Evolutionary conservation across 306 rosid species (phyloP).

Genomic region (Cucumis hystrix): DNA sequence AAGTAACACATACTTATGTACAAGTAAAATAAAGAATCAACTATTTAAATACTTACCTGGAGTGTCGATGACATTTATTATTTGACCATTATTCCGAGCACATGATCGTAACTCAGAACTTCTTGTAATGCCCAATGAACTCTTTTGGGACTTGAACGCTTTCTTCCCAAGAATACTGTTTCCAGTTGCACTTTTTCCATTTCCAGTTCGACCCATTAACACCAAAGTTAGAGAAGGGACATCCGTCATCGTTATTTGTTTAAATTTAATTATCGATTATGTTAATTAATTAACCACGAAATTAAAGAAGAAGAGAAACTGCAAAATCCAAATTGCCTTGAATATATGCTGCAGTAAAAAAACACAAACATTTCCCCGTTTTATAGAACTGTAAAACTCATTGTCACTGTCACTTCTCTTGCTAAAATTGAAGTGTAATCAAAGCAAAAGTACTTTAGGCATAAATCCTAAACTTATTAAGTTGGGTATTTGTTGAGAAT

Average conservation of each 20-base stretch:
- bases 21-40: too few relatives aligned
- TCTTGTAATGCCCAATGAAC: slow-evolving; percentile 43
- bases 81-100: slow-evolving; percentile 34
- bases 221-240: background rate
- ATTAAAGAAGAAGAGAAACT: background rate
- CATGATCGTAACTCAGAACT: slow-evolving; percentile 44
- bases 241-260: background rate
- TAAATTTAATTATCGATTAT: too few relatives aligned
- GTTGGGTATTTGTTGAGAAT: too few relatives aligned
- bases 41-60: slow-evolving; percentile 7
- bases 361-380: too few relatives aligned
- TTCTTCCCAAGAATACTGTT: slow-evolving; percentile 61
- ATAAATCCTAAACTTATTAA: too few relatives aligned
- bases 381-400: background rate
- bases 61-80: slow-evolving; percentile 15
- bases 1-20: too few relatives aligned
- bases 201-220: slow-evolving; percentile 21
- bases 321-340: background rate
- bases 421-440: background rate
- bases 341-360: too few relatives aligned
- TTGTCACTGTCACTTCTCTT: background rate
- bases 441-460: background rate
- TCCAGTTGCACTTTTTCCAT: slow-evolving; percentile 90
- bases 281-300: too few relatives aligned
- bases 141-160: slow-evolving; percentile 41